These are phyloP conservation scores for Neodidymelliopsis sp. DNA, from an alignment of 2,329 filamentous ascomycete genomes.

Conservation along the genomic window DNA sequence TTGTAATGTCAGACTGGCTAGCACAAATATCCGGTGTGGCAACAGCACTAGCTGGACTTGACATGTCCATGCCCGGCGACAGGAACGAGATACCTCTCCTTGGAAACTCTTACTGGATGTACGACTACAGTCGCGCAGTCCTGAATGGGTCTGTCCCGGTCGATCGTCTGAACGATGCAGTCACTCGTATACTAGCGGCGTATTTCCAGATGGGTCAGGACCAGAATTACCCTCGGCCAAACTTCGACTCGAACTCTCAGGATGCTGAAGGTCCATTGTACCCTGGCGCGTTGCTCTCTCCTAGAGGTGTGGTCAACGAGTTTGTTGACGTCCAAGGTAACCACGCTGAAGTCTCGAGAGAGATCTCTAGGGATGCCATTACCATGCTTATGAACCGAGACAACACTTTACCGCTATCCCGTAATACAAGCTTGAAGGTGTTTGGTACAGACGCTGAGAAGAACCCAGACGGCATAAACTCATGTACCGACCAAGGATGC, in stretches of 20 bases:
- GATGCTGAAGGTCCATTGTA: conserved; percentile 46
- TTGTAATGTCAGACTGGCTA: conserved; percentile 89
- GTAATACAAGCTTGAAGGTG: conserved; percentile 40
- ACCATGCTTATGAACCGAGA: conserved; percentile 70
- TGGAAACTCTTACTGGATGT: conserved; percentile 69
- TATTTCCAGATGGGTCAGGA: conserved; percentile 72
- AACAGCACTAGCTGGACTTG: conserved; percentile 80
- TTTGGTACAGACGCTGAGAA: conserved; percentile 60
- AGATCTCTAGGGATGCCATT: conserved; percentile 63
- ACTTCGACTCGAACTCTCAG: conserved; percentile 48
- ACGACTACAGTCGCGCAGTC: conserved; percentile 75
- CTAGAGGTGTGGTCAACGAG: conserved; percentile 70
- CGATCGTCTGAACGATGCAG: conserved; percentile 86
- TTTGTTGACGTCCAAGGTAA: conserved; percentile 67
- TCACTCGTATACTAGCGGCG: conserved; percentile 80
- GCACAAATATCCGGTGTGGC: conserved; percentile 83
- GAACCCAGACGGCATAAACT: conserved; percentile 68
- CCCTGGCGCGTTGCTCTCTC: conserved; percentile 60
- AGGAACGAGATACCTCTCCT: conserved; percentile 57
- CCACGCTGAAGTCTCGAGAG: conserved; percentile 59
- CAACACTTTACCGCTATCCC: conserved; percentile 59
- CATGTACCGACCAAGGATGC: conserved; percentile 71
- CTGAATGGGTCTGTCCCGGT: conserved; percentile 85
- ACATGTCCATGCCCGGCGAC: conserved; percentile 81
- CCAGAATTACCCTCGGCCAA: conserved; percentile 53